These are phyloP conservation scores for Lentinula edodes DNA, from an alignment of 768 basidiomycete genomes.

Conservation along the genomic window DNA sequence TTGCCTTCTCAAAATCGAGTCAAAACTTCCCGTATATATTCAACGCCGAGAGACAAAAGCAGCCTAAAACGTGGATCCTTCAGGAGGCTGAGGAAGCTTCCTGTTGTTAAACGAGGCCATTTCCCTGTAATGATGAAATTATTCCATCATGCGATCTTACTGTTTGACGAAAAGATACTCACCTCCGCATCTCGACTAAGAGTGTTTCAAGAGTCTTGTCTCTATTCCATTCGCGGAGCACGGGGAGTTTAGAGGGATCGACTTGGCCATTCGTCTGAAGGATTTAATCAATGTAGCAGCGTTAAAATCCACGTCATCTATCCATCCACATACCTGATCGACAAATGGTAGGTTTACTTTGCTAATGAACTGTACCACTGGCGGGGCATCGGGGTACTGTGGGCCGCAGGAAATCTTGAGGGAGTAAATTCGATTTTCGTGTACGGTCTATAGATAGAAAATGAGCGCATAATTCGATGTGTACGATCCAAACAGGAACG, in stretches of 20 bases:
- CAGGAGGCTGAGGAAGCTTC: constrained; percentile 92
- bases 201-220: constrained; percentile 81
- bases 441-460: constrained; percentile 68
- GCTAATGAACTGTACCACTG: constrained; percentile 79
- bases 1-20: background rate
- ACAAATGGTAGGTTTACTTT: constrained; percentile 95
- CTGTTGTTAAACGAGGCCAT: constrained; percentile 91
- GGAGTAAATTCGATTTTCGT: constrained; percentile 98
- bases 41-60: background rate
- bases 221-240: constrained; percentile 72
- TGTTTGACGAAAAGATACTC: constrained; percentile 20
- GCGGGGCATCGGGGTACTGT: constrained; percentile 71
- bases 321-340: constrained; percentile 27
- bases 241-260: constrained; percentile 62
- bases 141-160: background rate
- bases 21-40: background rate
- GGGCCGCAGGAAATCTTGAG: constrained; percentile 84
- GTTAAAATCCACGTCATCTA: background rate
- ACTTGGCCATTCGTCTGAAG: constrained; percentile 60
- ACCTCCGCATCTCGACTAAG: constrained; percentile 92
- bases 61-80: constrained; percentile 65
- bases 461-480: constrained; percentile 9
- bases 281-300: background rate
- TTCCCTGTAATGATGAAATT: constrained; percentile 52
- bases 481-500: background rate